Evolutionary conservation across 108 stramenopile genomes (phyloP).

Genomic region (Discostella pseudostelligera): DNA sequence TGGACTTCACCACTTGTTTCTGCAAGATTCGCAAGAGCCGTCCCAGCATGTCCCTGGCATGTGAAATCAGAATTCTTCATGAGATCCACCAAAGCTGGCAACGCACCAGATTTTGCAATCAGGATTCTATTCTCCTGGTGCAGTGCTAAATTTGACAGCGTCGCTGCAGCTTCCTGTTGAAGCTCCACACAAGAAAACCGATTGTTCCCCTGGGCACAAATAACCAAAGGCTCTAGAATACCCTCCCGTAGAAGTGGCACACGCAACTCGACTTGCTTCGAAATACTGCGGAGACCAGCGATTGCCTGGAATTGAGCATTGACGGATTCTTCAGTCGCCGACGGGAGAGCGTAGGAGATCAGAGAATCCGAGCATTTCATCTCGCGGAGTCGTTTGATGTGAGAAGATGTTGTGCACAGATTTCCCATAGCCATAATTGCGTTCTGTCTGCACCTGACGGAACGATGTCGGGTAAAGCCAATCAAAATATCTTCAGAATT

Average conservation of each 20-base stretch:
- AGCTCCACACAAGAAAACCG: conserved; percentile 25
- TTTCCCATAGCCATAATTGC: conserved; percentile 82
- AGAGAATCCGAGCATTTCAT: conserved; percentile 61
- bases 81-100: conserved; percentile 69
- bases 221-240: conserved; percentile 76
- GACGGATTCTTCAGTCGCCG: conserved; percentile 50
- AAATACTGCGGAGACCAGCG: conserved; percentile 77
- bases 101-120: conserved; percentile 71
- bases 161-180: conserved; percentile 63
- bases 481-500: conserved; percentile 48
- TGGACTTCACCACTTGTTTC: conserved; percentile 39
- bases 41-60: conserved; percentile 58
- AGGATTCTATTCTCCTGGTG: conserved; percentile 78
- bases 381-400: conserved; percentile 57
- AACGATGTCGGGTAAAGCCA: conserved; percentile 66
- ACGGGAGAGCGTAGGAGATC: conserved; percentile 75
- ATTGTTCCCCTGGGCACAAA: conserved; percentile 51
- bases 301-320: conserved; percentile 91
- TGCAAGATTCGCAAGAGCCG: conserved; percentile 55
- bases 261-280: conserved; percentile 65
- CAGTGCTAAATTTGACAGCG: conserved; percentile 73
- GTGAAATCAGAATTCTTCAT: conserved; percentile 53
- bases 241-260: conserved; percentile 66
- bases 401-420: conserved; percentile 61
- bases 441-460: conserved; percentile 77